phyloP scores from a whole-genome alignment of 2,329 filamentous ascomycete species.

The Eutypa lata region DNA sequence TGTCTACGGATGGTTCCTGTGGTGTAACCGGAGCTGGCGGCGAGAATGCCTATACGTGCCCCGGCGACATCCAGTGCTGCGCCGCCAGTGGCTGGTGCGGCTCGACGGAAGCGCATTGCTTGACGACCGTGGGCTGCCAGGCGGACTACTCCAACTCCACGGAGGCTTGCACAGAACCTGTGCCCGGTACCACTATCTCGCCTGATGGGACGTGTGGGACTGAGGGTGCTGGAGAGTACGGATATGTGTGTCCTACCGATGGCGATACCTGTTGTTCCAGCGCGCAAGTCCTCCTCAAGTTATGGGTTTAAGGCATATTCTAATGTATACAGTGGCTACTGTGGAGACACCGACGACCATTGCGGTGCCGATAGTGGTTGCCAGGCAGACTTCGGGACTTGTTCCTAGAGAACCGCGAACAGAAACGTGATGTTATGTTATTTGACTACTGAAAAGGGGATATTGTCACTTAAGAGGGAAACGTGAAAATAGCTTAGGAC shows the following conservation, averaged over 20 bases:
- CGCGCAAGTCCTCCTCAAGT: slow-evolving; percentile 18
- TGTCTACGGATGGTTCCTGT: slow-evolving; percentile 29
- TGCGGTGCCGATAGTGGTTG: slow-evolving; percentile 24
- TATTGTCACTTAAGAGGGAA: too few species aligned
- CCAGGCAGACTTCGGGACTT: slow-evolving; percentile 24
- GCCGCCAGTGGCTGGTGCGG: slow-evolving; percentile 29
- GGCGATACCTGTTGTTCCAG: slow-evolving; percentile 24
- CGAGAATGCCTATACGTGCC: slow-evolving; percentile 28
- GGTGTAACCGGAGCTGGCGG: slow-evolving; percentile 18
- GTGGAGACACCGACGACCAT: slow-evolving; percentile 26
- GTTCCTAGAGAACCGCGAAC: neutral
- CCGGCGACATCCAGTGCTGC: slow-evolving; percentile 24
- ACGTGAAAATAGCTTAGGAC: too few species aligned
- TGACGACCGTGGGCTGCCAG: slow-evolving; percentile 28
- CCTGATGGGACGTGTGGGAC: slow-evolving; percentile 30
- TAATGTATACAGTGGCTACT: slow-evolving; percentile 23
- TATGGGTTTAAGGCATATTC: neutral
- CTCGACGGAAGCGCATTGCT: slow-evolving; percentile 23
- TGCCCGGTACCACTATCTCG: slow-evolving; percentile 22
- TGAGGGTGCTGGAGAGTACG: slow-evolving; percentile 21
- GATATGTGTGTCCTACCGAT: slow-evolving; percentile 25
- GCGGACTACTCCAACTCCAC: slow-evolving; percentile 25
- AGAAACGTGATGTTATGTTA: too few species aligned
- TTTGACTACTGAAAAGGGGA: too few species aligned
- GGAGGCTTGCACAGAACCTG: slow-evolving; percentile 21